Conservation (phyloP, 2,329 filamentous ascomycete species). For the Colletotrichum sidae region DNA sequence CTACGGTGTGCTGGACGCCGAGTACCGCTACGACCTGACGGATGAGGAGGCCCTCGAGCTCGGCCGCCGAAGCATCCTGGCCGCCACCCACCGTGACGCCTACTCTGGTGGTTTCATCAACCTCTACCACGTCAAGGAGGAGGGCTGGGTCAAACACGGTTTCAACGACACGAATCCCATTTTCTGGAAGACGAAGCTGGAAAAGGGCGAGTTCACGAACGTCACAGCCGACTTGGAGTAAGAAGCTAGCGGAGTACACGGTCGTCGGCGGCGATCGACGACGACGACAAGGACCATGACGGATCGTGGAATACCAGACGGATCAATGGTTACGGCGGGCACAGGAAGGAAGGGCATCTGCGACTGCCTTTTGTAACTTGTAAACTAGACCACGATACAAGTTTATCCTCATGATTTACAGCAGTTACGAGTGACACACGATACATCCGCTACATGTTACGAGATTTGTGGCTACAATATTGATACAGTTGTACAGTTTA, state of each 20-base stretch:
- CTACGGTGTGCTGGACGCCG: constrained; percentile 95
- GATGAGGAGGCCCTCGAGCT: constrained; percentile 92
- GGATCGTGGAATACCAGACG: constrained; percentile 4
- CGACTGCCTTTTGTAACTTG: constrained; percentile 36
- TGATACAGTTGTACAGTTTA: background rate
- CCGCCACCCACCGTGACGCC: constrained; percentile 96
- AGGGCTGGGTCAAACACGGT: constrained; percentile 98
- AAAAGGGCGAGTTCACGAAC: constrained; percentile 98
- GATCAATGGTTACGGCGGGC: constrained; percentile 22
- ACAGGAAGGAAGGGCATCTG: constrained; percentile 12
- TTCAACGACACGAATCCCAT: constrained; percentile 98
- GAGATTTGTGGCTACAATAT: background rate
- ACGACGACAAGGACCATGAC: constrained; percentile 15
- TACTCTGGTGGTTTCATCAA: constrained; percentile 99
- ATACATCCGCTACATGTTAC: background rate
- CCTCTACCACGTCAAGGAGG: constrained; percentile 98
- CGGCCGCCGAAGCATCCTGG: constrained; percentile 91
- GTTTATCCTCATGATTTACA: constrained; percentile 28
- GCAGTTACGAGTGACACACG: too few species aligned
- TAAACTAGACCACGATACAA: constrained; percentile 39
- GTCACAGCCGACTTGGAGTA: constrained; percentile 82
- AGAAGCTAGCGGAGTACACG: constrained; percentile 39
- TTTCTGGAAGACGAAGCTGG: constrained; percentile 99
- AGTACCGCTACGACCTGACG: constrained; percentile 90
- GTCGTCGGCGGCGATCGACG: too few species aligned